These are phyloP conservation scores for Exserohilum turcica DNA, from an alignment of 2,329 filamentous ascomycete genomes.

Conservation along the genomic window DNA sequence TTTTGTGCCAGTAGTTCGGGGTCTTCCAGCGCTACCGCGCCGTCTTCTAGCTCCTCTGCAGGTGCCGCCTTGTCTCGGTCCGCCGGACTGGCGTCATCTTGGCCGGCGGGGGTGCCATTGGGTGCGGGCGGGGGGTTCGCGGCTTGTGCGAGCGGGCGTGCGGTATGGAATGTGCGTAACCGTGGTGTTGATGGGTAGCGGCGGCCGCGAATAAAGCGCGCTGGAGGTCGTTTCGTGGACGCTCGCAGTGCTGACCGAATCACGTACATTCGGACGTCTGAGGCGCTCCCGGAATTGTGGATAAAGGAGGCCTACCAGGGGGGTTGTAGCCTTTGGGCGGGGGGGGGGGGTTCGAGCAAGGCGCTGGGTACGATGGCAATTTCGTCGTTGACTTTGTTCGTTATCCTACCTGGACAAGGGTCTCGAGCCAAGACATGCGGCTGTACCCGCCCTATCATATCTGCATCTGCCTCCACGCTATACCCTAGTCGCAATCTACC, in stretches of 20 bases:
- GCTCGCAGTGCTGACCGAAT: conserved; percentile 50
- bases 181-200: conserved; percentile 40
- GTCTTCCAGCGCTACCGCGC: conserved; percentile 35
- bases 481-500: not conserved
- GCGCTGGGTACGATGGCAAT: conserved; percentile 26
- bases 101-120: conserved; percentile 35
- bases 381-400: conserved; percentile 25
- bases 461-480: not conserved
- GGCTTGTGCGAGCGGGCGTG: conserved; percentile 33
- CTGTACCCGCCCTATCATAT: conserved; percentile 5
- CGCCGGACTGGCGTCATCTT: conserved; percentile 29
- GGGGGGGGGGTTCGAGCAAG: conserved; percentile 18
- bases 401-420: conserved; percentile 17
- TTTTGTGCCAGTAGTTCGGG: conserved; percentile 44
- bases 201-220: conserved; percentile 45
- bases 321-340: conserved; percentile 15
- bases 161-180: conserved; percentile 44
- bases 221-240: conserved; percentile 45
- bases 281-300: conserved; percentile 22
- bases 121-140: conserved; percentile 36
- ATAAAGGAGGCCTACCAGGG: conserved; percentile 25
- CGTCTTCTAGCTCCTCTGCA: conserved; percentile 27
- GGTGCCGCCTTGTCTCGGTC: conserved; percentile 24
- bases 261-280: conserved; percentile 49
- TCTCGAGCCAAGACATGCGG: conserved; percentile 17